A percentile compares a stretch with the other conserved stretches of the same genome.
These are phyloP conservation scores for Linnemannia zychae DNA, from an alignment of 192 early-diverging fungal genomes.

Conservation along the genomic window DNA sequence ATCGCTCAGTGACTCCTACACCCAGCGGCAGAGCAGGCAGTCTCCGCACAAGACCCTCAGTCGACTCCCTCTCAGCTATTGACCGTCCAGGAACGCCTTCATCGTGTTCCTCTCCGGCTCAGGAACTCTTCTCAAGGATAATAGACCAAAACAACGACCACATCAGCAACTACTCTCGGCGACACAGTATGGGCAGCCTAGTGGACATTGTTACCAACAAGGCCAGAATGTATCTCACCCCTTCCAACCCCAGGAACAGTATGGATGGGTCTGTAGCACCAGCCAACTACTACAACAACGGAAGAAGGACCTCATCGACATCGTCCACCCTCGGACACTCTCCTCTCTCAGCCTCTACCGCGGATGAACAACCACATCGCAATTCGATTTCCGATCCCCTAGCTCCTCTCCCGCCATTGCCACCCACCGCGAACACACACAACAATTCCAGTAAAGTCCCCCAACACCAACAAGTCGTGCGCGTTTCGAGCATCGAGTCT, in stretches of 20 bases:
- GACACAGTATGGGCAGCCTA: conserved; percentile 1
- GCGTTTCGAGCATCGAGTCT: conserved; percentile 22
- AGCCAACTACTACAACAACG: neutral
- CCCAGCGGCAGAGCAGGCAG: neutral
- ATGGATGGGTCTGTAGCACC: neutral
- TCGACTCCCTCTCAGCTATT: neutral
- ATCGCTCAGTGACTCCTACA: neutral
- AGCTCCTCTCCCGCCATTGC: neutral
- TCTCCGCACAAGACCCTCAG: neutral
- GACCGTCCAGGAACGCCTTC: neutral
- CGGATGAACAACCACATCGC: neutral
- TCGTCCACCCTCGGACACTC: neutral
- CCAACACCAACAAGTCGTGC: neutral
- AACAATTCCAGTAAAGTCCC: no score
- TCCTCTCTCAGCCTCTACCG: neutral
- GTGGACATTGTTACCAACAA: neutral
- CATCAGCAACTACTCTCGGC: neutral
- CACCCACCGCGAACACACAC: neutral
- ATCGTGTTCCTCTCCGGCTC: neutral
- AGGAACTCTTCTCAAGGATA: conserved; percentile 21
- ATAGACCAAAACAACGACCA: conserved; percentile 17
- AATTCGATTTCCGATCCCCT: neutral
- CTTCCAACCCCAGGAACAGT: neutral
- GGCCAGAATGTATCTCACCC: neutral
- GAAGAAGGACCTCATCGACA: neutral